Conservation (phyloP, 2,329 filamentous ascomycete genomes). For the Ophiocordyceps sinensis region DNA sequence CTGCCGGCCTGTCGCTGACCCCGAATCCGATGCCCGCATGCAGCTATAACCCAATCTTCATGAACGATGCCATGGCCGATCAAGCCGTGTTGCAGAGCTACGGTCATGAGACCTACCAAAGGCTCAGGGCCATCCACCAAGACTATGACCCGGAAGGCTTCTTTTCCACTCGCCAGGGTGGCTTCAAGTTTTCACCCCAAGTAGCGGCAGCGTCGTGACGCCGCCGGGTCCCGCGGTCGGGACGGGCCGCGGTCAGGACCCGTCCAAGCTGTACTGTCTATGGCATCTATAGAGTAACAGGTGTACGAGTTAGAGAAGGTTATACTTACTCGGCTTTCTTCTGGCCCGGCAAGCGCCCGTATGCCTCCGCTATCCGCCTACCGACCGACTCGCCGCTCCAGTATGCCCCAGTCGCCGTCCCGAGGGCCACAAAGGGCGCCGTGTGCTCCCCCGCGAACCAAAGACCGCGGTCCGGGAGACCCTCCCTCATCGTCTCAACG, state of each 20-base stretch:
- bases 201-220: no score
- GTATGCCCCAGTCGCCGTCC: conserved; percentile 80
- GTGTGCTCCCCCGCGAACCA: conserved; percentile 91
- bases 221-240: no score
- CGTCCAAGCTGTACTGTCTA: background rate
- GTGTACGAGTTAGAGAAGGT: background rate
- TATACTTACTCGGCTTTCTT: background rate
- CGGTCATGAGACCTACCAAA: conserved; percentile 3
- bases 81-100: conserved; percentile 8
- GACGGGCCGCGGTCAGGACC: no score
- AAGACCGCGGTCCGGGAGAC: conserved; percentile 50
- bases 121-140: conserved; percentile 4
- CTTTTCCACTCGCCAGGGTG: conserved; percentile 4
- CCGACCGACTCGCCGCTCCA: conserved; percentile 78
- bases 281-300: background rate
- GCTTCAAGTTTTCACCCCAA: conserved; percentile 1
- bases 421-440: conserved; percentile 75
- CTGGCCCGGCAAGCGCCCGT: conserved; percentile 16
- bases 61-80: conserved; percentile 9
- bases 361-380: conserved; percentile 43
- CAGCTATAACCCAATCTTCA: conserved; percentile 11
- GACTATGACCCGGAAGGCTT: conserved; percentile 6
- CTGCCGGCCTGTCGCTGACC: no score
- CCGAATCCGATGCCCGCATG: background rate
- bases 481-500: conserved; percentile 48